Base-by-base conservation (phyloP, 2,329 filamentous ascomycete species). In the Colletotrichum spinosum region DNA sequence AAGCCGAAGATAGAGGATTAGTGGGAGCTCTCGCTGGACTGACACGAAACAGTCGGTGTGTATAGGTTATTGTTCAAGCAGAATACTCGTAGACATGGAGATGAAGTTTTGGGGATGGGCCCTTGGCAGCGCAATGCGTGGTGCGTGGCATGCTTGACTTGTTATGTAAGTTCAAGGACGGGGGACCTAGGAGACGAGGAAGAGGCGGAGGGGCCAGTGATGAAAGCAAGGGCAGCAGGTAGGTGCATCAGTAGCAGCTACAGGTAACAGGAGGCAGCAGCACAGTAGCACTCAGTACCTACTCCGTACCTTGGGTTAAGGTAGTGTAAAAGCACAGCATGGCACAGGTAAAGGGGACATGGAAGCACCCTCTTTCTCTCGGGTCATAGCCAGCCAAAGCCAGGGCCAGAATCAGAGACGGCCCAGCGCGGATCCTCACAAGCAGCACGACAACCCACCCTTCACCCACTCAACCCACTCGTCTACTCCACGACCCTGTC, bases 61-160 rank as follows among this genome's bases (percentile, higher is more conserved):
- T 55, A 49, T 54, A 57, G 45, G 63, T 65, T 65, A 49, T 41
- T 66, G 59, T 56, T 39, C n/a, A 33, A 50, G 59, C 17, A 58
- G 63, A 35, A 66, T 64, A 58, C 53, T 64, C 5, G 63, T 62
- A 67, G 64, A 58, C 54, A 67, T 67, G 60, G 45, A 67, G 60
- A 59, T 64, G 54, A 67, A 50, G 54, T 55, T 63, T 55, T 58
- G 60, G 37, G 60, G 33, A 63, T 49, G 54, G 59, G 49, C 59
- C 50, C 54, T 59, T 59, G 51, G 57, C 60, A 61, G 64, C 44
- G 38, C 60, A 65, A 55, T 65, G 54, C 64, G 49, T 63, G 60
- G 64, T 66, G 63, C 49, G 63, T 67, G 64, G 64, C 60, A 67
- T 67, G 64, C 64, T 60, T 48, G 59, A 67, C 54, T 67, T 67